Base-by-base conservation (phyloP, 1,139 yeast genomes). In the Candida sp. region DNA sequence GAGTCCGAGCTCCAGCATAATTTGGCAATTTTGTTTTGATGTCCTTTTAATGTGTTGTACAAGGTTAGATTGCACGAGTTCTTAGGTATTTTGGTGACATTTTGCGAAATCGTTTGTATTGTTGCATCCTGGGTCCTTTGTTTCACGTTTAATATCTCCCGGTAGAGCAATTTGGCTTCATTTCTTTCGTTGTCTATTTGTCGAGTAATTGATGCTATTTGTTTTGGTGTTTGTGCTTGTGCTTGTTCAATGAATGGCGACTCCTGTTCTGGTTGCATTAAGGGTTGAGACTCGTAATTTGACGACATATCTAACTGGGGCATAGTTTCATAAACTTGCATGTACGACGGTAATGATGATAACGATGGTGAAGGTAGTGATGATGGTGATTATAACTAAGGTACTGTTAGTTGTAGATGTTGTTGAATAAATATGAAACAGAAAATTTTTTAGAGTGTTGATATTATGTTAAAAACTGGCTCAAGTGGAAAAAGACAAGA, bases 1-100 rank as follows among this genome's bases (percentile, higher is more conserved):
- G 90, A 82, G 60, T 88, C 87, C 0, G 73, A 64, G 47, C 86
- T 80, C 94, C 97, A 89, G 49, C 83, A 77, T 56, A 89, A 73
- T 54, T 84, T 84, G 17, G 86, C 80, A 25, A 92, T 80, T 63
- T 92, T 90, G 60, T 86, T 88, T 57, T 80, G 83, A 65, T 92
- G 98, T 0, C 97, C 97, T 54, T 73, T 78, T 47, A 89, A 72
- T 0, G 82, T 74, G 50, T 67, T 66, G 54, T 73, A 72, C 26
- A 72, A 63, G 50, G 63, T 71, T 31, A 77, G 67, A 48, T 70
- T 68, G 30, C 71, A 61, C 22, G 68, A 66, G 54, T 68, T 67
- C n/a, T 63, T 61, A 1, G 75, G 72, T 31, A 76, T 68, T 8
- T 61, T 54, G 3, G 63, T 57, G 55, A 69, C 47, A 57, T 60